Evolutionary conservation across 2,329 filamentous ascomycete genomes (phyloP).

Genomic region (Beauveria rudraprayagi): DNA sequence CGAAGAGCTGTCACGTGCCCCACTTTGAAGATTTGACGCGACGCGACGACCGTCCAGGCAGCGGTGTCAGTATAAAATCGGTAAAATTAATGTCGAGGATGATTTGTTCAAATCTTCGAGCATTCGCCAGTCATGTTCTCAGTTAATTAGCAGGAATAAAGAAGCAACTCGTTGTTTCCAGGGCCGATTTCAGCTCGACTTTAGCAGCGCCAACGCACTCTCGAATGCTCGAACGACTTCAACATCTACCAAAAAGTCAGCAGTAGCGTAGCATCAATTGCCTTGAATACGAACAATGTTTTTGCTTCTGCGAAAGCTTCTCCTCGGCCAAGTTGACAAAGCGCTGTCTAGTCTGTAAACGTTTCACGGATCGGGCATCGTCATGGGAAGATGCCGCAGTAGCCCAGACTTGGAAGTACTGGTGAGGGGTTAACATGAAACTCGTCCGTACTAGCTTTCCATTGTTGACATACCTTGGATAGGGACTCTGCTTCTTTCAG

Average conservation of each 20-base stretch:
- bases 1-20: slow-evolving; percentile 5
- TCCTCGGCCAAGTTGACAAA: slow-evolving; percentile 70
- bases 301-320: slow-evolving; percentile 62
- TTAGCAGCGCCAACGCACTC: slow-evolving; percentile 49
- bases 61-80: not conserved
- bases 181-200: slow-evolving; percentile 22
- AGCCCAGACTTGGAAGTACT: slow-evolving; percentile 80
- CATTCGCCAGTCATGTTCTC: not conserved
- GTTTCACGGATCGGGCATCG: slow-evolving; percentile 67
- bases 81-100: not conserved
- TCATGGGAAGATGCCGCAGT: slow-evolving; percentile 64
- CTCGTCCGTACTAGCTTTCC: not conserved
- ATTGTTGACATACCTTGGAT: slow-evolving; percentile 44
- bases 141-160: too few relatives aligned
- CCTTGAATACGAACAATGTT: slow-evolving; percentile 58
- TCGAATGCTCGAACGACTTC: slow-evolving; percentile 57
- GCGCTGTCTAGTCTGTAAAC: slow-evolving; percentile 69
- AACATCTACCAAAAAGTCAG: slow-evolving; percentile 23
- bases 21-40: not conserved
- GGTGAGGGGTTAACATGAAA: not conserved
- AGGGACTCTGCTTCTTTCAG: slow-evolving; percentile 59
- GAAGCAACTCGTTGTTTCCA: not conserved
- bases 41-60: not conserved
- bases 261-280: not conserved
- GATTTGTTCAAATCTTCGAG: too few relatives aligned